Conservation (phyloP, 257 asterid species). For the Capsicum rhomboideum region DNA sequence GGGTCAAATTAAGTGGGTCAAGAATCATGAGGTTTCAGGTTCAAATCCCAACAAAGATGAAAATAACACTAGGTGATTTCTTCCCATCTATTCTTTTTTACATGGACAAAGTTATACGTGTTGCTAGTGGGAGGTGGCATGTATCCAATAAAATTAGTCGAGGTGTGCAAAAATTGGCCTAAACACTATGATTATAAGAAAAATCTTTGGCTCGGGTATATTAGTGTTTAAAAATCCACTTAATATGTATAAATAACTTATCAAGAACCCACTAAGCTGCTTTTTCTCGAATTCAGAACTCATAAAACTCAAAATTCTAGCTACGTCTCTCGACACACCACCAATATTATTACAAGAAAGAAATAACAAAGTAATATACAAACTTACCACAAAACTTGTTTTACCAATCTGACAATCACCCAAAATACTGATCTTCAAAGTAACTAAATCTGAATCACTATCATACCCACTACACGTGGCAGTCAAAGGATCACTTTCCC, state of each 20-base stretch:
- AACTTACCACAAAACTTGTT: slow-evolving; percentile 70
- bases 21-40: too few relatives aligned
- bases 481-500: slow-evolving; percentile 9
- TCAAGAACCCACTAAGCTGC: neutral
- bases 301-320: neutral
- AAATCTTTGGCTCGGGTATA: neutral
- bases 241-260: too few relatives aligned
- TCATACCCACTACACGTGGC: slow-evolving; percentile 32
- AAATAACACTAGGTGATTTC: too few relatives aligned
- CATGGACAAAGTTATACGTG: too few relatives aligned
- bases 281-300: neutral
- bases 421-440: slow-evolving; percentile 72
- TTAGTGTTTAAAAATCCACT: neutral
- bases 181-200: too few relatives aligned
- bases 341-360: neutral
- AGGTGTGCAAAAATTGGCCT: too few relatives aligned
- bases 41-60: too few relatives aligned
- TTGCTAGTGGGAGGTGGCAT: too few relatives aligned
- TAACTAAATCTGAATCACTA: slow-evolving; percentile 71
- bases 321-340: neutral
- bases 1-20: too few relatives aligned
- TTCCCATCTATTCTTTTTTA: too few relatives aligned
- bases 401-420: slow-evolving; percentile 95
- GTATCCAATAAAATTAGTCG: too few relatives aligned
- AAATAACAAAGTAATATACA: neutral